Conservation (phyloP, 2,329 filamentous ascomycete species). For the Cytospora chrysosperma region DNA sequence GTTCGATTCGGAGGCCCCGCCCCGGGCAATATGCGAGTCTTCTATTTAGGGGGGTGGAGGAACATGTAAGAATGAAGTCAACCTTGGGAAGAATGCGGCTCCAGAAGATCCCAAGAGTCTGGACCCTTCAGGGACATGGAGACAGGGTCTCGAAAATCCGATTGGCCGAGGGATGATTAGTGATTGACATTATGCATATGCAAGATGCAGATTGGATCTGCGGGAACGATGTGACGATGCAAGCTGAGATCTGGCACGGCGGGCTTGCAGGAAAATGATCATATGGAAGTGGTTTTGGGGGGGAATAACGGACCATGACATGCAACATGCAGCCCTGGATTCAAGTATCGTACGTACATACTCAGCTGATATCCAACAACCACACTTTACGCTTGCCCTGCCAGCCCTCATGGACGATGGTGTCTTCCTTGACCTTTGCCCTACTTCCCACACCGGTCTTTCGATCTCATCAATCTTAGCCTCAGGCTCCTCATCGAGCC, state of each 20-base stretch:
- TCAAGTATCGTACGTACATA: no score
- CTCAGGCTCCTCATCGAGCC: neutral
- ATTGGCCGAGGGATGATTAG: conserved; percentile 10
- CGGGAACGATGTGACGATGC: conserved; percentile 12
- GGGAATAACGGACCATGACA: neutral
- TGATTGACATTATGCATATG: conserved; percentile 1
- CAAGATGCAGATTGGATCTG: conserved; percentile 13
- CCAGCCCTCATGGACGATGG: neutral
- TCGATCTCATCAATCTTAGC: neutral
- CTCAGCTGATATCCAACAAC: neutral
- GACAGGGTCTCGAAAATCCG: neutral
- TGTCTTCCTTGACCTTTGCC: neutral
- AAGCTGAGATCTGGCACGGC: conserved; percentile 19
- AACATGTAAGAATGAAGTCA: neutral
- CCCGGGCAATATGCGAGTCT: neutral
- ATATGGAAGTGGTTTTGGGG: neutral
- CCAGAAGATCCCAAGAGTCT: conserved; percentile 5
- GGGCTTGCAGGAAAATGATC: neutral
- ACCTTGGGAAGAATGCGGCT: conserved; percentile 13
- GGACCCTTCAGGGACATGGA: conserved; percentile 1
- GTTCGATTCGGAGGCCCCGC: neutral
- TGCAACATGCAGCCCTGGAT: neutral
- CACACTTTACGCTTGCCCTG: neutral
- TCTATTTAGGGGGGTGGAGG: neutral
- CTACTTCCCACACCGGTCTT: neutral